Base-by-base conservation (phyloP, 306 rosid species). In the Dryas drummondii region DNA sequence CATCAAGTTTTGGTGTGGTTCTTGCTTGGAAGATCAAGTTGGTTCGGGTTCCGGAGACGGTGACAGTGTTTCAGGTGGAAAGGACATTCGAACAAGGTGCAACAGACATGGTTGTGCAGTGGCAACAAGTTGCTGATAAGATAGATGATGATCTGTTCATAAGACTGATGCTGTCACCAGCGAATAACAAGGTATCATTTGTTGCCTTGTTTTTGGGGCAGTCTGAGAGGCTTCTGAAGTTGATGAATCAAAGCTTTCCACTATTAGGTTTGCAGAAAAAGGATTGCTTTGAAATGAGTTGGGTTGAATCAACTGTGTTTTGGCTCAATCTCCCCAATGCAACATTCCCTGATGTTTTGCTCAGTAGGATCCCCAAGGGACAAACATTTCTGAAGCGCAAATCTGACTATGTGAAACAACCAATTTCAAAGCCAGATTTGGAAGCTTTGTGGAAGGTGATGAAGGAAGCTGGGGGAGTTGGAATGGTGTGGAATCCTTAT, bases 1-100 rank as follows among this genome's bases (percentile, higher is more conserved):
- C 83, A 68, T 88, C 87, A 50, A 87, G 92, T 75, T 89, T 89
- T 66, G 92, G 91, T 7, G 91, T 87, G 26, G 79, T 85, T 37
- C 66, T 89, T 57, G 76, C 88, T 2, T 89, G 75, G 78, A 80
- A 86, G 5, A 70, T 89, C 26, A 77, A 69, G 15, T 68, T 85
- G 48, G 94, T 87, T 71, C 41, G 54, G 7, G 85, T 89, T 5
- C 91, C 90, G 0, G 76, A 68, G 53, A 84, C 27, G 0, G 87
- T 87, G n/a, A 73, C 88, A 1, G 72, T 85, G 63, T 89, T 89
- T 44, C 71, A 76, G 26, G 74, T 80, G 1, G 86, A 79, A 54
- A 83, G 76, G 73, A 74, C 58, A 27, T 73, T 86, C 66, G 90
- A 78, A 37, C 74, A 84, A 71, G 81, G 59, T 15, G 76, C 71